Percentiles rank a stretch among this genome's conserved stretches.
These are phyloP conservation scores for Hypoxylon crocopeplum DNA, from an alignment of 495 filamentous ascomycete genomes.

Conservation along the genomic window DNA sequence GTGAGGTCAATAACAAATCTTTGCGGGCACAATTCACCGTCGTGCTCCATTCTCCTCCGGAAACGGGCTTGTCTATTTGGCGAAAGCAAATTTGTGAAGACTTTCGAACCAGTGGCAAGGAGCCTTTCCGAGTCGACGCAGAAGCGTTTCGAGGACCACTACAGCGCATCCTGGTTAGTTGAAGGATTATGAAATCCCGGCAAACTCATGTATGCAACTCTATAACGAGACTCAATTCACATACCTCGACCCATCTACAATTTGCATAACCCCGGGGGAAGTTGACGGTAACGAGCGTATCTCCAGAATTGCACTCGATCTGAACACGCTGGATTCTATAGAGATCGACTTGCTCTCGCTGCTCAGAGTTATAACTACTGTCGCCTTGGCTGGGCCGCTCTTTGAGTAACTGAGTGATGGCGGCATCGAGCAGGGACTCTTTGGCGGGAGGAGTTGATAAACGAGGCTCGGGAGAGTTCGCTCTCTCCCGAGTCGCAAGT, in stretches of 20 bases:
- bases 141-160: conserved; percentile 45
- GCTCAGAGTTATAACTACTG: background rate
- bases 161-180: conserved; percentile 4
- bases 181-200: background rate
- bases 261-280: conserved; percentile 44
- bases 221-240: conserved; percentile 1
- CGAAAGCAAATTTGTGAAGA: conserved; percentile 56
- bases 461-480: background rate
- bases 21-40: background rate
- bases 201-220: no score
- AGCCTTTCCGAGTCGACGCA: conserved; percentile 57
- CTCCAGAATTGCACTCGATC: conserved; percentile 48
- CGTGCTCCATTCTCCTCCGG: conserved; percentile 3
- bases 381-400: conserved; percentile 6
- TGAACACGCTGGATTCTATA: conserved; percentile 32
- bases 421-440: conserved; percentile 13
- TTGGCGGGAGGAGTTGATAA: no score
- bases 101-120: conserved; percentile 53
- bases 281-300: conserved; percentile 64
- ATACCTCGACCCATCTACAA: conserved; percentile 35
- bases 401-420: conserved; percentile 15
- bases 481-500: background rate
- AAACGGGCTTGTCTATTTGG: conserved; percentile 46
- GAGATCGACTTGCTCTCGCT: conserved; percentile 29
- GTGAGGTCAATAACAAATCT: conserved; percentile 67